Conservation (phyloP, 495 filamentous ascomycete species). For the Bacidia gigantensis region DNA sequence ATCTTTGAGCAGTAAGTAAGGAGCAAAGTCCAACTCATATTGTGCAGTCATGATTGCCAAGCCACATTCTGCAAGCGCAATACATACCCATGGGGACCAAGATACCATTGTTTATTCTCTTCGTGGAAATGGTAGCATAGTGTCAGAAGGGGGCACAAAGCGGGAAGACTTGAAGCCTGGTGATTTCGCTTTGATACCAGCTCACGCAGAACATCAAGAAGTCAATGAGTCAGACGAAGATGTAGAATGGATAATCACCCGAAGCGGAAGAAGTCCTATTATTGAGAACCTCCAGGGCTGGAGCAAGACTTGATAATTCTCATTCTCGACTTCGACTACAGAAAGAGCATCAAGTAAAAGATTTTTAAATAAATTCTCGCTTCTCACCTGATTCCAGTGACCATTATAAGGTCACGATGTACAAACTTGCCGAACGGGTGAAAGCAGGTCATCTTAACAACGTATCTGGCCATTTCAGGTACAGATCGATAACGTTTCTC, state of each 20-base stretch:
- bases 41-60: conserved; percentile 38
- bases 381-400: too few relatives aligned
- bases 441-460: too few relatives aligned
- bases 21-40: neutral
- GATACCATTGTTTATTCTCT: conserved; percentile 42
- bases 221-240: conserved; percentile 49
- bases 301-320: conserved; percentile 25
- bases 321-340: too few relatives aligned
- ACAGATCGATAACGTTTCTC: too few relatives aligned
- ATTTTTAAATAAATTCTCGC: too few relatives aligned
- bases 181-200: conserved; percentile 51
- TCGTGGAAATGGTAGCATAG: conserved; percentile 32
- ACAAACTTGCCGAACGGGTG: too few relatives aligned
- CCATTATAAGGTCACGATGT: too few relatives aligned
- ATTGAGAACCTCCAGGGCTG: conserved; percentile 46
- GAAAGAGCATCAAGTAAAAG: too few relatives aligned
- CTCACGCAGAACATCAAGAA: conserved; percentile 51
- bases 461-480: too few relatives aligned
- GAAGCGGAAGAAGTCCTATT: conserved; percentile 41
- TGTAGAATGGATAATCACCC: conserved; percentile 42
- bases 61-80: conserved; percentile 35
- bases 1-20: neutral
- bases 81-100: conserved; percentile 42
- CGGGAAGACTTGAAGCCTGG: conserved; percentile 41
- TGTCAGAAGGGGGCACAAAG: conserved; percentile 31